phyloP scores from a whole-genome alignment of 345 rosid genomes.

The Turritis glabra region DNA sequence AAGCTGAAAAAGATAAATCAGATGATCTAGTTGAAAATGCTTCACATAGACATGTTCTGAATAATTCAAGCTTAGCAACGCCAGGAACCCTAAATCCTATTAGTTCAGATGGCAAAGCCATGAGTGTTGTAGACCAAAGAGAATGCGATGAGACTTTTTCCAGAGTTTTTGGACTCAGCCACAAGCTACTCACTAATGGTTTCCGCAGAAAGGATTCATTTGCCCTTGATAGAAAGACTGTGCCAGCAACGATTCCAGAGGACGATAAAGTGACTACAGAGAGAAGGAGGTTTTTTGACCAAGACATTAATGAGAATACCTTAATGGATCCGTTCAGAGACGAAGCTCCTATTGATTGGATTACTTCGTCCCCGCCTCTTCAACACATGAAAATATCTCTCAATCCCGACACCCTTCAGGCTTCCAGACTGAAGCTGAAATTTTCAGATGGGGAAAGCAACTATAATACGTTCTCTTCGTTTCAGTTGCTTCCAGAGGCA shows the following conservation, averaged over 20 bases:
- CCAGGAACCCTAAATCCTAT: conserved; percentile 32
- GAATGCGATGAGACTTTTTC: conserved; percentile 42
- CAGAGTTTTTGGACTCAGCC: conserved; percentile 61
- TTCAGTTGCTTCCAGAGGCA: conserved; percentile 86
- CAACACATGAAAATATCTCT: conserved; percentile 91
- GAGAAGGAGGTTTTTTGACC: conserved; percentile 21
- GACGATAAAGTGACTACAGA: conserved; percentile 36
- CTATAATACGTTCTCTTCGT: conserved; percentile 67
- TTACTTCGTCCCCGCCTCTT: conserved; percentile 83
- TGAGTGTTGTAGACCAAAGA: conserved; percentile 12
- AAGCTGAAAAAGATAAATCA: conserved; percentile 19
- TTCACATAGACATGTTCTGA: neutral
- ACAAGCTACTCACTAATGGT: conserved; percentile 60
- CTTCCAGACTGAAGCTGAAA: conserved; percentile 68
- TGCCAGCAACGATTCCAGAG: conserved; percentile 41
- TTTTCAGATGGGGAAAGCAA: conserved; percentile 56
- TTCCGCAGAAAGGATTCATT: conserved; percentile 57
- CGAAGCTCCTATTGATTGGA: conserved; percentile 46
- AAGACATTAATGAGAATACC: conserved; percentile 32
- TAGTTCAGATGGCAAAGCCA: conserved; percentile 17
- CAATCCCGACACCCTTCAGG: conserved; percentile 64
- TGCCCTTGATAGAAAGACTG: conserved; percentile 44
- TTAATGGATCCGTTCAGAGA: conserved; percentile 44
- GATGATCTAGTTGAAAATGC: conserved; percentile 15
- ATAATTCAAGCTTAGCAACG: conserved; percentile 46